Percentiles rank a stretch among this genome's conserved stretches.
These are phyloP conservation scores for Exophiala oligosperma DNA, from an alignment of 2,329 filamentous ascomycete species.

Conservation along the genomic window DNA sequence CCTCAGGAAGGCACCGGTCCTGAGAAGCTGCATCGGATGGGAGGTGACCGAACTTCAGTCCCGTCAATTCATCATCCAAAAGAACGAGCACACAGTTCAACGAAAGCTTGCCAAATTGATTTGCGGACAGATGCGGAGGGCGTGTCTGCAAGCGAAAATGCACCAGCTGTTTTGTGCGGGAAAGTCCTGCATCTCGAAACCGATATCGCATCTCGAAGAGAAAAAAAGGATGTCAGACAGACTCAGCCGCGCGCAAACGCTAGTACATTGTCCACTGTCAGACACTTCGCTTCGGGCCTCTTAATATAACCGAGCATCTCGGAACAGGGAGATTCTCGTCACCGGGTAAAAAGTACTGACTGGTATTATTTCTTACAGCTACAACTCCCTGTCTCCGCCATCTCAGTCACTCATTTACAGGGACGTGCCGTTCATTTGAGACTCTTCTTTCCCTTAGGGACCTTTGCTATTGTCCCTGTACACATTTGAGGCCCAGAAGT, in stretches of 20 bases:
- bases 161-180: neutral
- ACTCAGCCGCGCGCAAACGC: too few relatives aligned
- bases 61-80: neutral
- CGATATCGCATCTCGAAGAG: slow-evolving; percentile 7
- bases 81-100: neutral
- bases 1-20: slow-evolving; percentile 27
- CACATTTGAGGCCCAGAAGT: too few relatives aligned
- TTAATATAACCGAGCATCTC: slow-evolving; percentile 3
- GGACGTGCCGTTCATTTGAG: neutral
- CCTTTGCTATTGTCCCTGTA: neutral
- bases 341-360: neutral
- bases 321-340: slow-evolving; percentile 8
- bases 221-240: too few relatives aligned
- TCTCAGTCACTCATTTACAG: too few relatives aligned
- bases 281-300: too few relatives aligned
- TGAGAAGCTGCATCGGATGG: slow-evolving; percentile 24
- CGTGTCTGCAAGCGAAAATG: neutral
- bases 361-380: too few relatives aligned
- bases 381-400: too few relatives aligned
- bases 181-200: neutral
- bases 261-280: too few relatives aligned
- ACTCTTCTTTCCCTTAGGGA: slow-evolving; percentile 1
- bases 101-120: neutral
- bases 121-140: neutral
- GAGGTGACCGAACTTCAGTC: neutral